Conservation (phyloP, 176 grass and related monocot species). For the Dendrocalamus sinicus region DNA sequence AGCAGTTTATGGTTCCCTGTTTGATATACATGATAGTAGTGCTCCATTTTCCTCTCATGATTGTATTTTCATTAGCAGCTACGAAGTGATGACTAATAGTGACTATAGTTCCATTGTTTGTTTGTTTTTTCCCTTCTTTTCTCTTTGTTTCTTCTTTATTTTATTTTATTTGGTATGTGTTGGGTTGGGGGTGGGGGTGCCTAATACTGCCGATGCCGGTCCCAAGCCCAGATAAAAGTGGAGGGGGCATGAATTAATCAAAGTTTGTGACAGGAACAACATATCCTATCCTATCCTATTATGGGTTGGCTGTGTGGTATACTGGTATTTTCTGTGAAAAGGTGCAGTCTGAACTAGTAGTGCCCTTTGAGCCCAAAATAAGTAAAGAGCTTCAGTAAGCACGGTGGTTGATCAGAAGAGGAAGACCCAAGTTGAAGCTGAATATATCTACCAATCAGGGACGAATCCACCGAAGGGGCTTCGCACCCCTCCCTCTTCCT, state of each 20-base stretch:
- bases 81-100: not conserved
- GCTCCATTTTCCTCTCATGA: not conserved
- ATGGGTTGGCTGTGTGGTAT: not conserved
- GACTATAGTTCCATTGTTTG: not conserved
- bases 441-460: no score
- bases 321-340: not conserved
- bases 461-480: no score
- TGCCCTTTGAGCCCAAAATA: not conserved
- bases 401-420: no score
- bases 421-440: no score
- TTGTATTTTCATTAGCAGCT: not conserved
- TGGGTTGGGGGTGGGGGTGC: constrained; percentile 33
- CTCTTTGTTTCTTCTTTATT: not conserved
- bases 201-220: constrained; percentile 58
- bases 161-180: not conserved
- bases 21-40: not conserved
- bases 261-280: not conserved
- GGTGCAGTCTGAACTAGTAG: not conserved
- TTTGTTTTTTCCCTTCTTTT: not conserved
- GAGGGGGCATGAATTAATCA: constrained; percentile 28
- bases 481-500: no score
- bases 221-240: constrained; percentile 60
- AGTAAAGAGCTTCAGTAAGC: no score
- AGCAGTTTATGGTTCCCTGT: not conserved
- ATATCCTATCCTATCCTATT: not conserved